phyloP scores from a whole-genome alignment of 495 filamentous ascomycete species.

The Penicillium paxilli region DNA sequence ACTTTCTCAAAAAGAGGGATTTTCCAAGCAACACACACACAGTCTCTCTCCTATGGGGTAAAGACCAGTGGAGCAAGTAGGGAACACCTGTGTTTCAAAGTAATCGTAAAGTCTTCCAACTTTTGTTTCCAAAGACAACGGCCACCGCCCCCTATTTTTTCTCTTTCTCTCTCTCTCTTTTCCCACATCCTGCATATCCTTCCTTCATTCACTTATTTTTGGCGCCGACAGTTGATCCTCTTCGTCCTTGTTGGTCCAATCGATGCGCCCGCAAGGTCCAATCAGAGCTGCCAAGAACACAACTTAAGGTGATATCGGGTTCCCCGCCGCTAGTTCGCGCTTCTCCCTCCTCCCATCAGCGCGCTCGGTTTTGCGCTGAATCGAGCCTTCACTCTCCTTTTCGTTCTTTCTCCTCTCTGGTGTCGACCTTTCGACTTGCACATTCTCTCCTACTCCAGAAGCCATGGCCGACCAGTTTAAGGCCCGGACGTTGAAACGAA shows the following conservation, averaged over 20 bases:
- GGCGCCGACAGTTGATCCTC: constrained; percentile 18
- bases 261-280: constrained; percentile 31
- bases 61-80: constrained; percentile 23
- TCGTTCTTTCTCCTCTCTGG: constrained; percentile 6
- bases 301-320: constrained; percentile 34
- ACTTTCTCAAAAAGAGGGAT: constrained; percentile 1
- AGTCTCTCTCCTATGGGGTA: constrained; percentile 14
- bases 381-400: constrained; percentile 3
- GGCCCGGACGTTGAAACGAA: constrained; percentile 90
- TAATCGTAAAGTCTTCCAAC: constrained; percentile 7
- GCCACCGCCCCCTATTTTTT: neutral
- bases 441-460: constrained; percentile 11
- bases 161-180: too few species aligned
- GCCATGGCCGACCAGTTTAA: constrained; percentile 84
- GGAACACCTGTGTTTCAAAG: constrained; percentile 27
- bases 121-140: neutral
- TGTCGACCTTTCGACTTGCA: constrained; percentile 5
- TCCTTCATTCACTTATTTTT: constrained; percentile 12
- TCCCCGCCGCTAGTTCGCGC: constrained; percentile 32
- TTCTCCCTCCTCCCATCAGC: constrained; percentile 19
- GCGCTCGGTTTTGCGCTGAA: constrained; percentile 16
- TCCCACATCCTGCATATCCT: neutral
- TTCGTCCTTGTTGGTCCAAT: constrained; percentile 24
- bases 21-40: neutral
- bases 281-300: constrained; percentile 33